Evolutionary conservation across 768 basidiomycete genomes (phyloP).

Genomic region (Xerocomellus dryophilus): DNA sequence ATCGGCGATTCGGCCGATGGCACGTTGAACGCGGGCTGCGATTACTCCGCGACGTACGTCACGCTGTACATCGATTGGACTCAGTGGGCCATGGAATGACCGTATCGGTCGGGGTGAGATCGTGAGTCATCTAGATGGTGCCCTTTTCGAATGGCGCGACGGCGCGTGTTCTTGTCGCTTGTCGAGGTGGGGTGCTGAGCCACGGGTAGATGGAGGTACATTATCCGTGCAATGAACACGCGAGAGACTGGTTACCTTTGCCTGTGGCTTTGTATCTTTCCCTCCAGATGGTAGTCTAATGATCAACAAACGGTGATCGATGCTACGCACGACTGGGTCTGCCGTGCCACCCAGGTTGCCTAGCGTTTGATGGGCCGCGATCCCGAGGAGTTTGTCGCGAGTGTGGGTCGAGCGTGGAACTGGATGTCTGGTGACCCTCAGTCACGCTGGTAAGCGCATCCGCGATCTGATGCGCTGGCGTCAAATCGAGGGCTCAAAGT

Average conservation of each 20-base stretch:
- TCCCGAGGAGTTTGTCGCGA: constrained; percentile 72
- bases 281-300: not conserved
- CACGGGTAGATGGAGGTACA: not conserved
- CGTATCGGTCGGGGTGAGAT: constrained; percentile 92
- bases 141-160: not conserved
- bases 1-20: not conserved
- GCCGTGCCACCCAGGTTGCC: constrained; percentile 72
- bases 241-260: not conserved
- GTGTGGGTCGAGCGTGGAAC: constrained; percentile 90
- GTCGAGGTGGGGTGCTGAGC: not conserved
- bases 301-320: not conserved
- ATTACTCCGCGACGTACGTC: constrained; percentile 91
- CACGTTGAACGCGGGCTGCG: constrained; percentile 79
- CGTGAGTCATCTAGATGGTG: constrained; percentile 37
- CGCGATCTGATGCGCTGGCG: not conserved
- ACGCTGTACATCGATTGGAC: constrained; percentile 60
- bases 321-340: constrained; percentile 45
- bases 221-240: not conserved
- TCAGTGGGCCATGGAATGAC: constrained; percentile 86
- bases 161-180: not conserved
- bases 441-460: constrained; percentile 70
- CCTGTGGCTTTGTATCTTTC: not conserved
- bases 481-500: not conserved
- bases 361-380: constrained; percentile 79
- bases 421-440: constrained; percentile 83